phyloP scores from a whole-genome alignment of 495 filamentous ascomycete genomes.

The Terfezia boudieri region DNA sequence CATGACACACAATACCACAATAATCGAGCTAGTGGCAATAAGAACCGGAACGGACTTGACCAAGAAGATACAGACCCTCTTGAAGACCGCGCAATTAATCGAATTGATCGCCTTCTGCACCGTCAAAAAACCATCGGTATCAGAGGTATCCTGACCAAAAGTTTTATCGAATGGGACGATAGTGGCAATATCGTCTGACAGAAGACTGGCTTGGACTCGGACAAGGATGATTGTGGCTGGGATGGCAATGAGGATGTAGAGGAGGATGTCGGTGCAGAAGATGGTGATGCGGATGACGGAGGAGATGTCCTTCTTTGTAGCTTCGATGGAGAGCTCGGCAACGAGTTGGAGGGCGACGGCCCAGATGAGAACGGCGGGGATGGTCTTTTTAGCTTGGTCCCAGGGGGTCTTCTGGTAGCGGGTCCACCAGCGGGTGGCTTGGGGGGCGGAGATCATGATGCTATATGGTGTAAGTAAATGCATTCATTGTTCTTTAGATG shows the following conservation, averaged over 20 bases:
- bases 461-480: neutral
- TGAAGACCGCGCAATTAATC: neutral
- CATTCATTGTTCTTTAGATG: neutral
- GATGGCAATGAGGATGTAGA: constrained; percentile 30
- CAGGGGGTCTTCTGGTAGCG: neutral
- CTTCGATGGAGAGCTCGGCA: constrained; percentile 12
- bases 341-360: constrained; percentile 16
- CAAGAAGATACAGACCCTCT: neutral
- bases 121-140: neutral
- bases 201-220: constrained; percentile 49
- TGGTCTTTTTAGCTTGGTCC: constrained; percentile 3
- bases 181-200: constrained; percentile 43
- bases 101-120: neutral
- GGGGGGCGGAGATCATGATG: constrained; percentile 8
- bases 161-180: constrained; percentile 59
- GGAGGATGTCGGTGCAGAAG: constrained; percentile 19
- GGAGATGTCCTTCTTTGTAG: constrained; percentile 8
- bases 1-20: too few species aligned
- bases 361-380: constrained; percentile 4
- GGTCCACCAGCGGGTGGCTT: constrained; percentile 4
- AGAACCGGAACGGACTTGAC: neutral
- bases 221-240: constrained; percentile 40
- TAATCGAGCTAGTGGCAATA: neutral
- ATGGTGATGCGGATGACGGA: constrained; percentile 15
- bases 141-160: constrained; percentile 23